Percentiles rank a stretch among this genome's conserved stretches.
These are phyloP conservation scores for Nannochloropsis oceanica DNA, from an alignment of 108 stramenopile species.

Conservation along the genomic window DNA sequence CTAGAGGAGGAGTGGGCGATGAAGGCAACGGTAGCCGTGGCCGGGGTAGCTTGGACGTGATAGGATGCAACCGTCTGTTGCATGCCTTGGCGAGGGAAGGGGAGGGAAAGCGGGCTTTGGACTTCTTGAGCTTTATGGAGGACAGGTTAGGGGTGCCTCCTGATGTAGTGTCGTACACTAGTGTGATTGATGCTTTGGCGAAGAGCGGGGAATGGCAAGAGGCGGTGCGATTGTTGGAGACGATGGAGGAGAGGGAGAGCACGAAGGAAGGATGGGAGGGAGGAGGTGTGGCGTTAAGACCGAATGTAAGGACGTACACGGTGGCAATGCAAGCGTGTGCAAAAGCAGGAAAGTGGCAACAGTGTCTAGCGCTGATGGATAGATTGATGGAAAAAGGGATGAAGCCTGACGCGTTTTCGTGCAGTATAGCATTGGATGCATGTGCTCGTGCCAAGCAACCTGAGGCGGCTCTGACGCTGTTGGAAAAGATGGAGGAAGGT, in stretches of 20 bases:
- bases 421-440: neutral
- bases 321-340: neutral
- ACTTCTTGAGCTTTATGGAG: neutral
- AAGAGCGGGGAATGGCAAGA: neutral
- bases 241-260: neutral
- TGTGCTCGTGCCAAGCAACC: neutral
- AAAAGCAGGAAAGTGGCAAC: neutral
- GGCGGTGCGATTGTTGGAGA: neutral
- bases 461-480: neutral
- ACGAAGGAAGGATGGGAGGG: neutral
- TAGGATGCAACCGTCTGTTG: neutral
- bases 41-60: neutral
- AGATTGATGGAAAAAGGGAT: neutral
- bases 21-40: neutral
- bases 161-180: neutral
- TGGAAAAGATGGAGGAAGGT: neutral
- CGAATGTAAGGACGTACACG: neutral
- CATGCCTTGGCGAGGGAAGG: neutral
- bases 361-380: neutral
- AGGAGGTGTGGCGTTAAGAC: neutral
- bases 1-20: neutral
- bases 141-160: neutral
- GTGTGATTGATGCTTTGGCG: neutral
- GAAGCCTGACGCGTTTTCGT: neutral
- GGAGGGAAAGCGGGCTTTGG: neutral